These are phyloP conservation scores for Solanum piurae DNA, from an alignment of 257 asterid species.

Conservation along the genomic window DNA sequence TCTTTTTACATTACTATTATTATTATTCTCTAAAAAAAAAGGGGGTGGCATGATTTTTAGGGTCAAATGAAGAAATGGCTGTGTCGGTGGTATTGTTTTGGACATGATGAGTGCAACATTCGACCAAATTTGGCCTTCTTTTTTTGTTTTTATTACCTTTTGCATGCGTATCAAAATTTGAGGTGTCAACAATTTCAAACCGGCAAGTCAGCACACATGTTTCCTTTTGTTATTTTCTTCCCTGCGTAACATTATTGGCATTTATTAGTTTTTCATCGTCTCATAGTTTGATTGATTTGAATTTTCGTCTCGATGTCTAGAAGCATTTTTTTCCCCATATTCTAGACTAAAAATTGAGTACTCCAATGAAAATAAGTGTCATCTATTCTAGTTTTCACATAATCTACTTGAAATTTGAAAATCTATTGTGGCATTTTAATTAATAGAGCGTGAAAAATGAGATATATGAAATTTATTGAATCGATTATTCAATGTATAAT, in stretches of 20 bases:
- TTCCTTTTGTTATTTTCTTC: not conserved
- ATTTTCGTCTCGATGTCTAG: not conserved
- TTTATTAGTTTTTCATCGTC: not conserved
- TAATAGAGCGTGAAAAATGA: not conserved
- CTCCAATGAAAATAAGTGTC: fast-evolving
- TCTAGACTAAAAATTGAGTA: not conserved
- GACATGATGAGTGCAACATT: not conserved
- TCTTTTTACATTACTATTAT: not conserved
- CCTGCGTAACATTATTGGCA: not conserved
- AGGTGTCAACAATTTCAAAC: not conserved
- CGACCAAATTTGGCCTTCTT: not conserved
- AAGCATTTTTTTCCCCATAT: no score
- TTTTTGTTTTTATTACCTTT: not conserved
- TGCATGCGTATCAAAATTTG: not conserved
- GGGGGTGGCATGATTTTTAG: not conserved
- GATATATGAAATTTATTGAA: not conserved
- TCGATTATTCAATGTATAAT: not conserved
- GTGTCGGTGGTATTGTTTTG: not conserved
- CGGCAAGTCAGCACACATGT: not conserved
- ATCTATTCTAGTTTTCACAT: not conserved
- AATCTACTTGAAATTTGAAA: not conserved
- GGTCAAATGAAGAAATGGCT: not conserved
- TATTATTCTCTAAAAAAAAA: not conserved
- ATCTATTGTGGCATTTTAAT: not conserved
- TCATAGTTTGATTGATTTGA: no score